A percentile compares a stretch with the other conserved stretches of the same genome.
Conservation (phyloP, 129 eudicot species). For the Lonicera japonica region DNA sequence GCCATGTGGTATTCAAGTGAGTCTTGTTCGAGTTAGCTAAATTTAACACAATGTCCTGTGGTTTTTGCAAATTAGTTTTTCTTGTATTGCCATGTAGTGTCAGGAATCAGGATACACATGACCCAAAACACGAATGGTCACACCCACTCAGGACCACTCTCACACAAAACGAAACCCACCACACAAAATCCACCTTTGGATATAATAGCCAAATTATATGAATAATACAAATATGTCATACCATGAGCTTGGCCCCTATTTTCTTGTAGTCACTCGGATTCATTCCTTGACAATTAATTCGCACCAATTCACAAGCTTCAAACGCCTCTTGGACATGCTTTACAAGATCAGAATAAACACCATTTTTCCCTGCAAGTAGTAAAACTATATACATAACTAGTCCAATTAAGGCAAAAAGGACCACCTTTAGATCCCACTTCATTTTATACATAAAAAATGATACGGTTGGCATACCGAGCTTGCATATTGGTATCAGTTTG, state of each 20-base stretch:
- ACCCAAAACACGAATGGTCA: no score
- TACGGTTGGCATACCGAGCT: slow-evolving; percentile 55
- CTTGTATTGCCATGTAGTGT: no score
- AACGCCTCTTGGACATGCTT: slow-evolving; percentile 86
- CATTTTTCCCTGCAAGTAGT: slow-evolving; percentile 64
- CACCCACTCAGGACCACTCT: no score
- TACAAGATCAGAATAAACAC: slow-evolving; percentile 70
- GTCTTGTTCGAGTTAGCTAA: no score
- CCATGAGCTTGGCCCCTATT: slow-evolving; percentile 93
- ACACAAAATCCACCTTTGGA: no score
- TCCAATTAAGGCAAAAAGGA: not conserved
- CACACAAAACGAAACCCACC: no score
- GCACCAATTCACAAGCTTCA: slow-evolving; percentile 85
- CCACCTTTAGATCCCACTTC: no score
- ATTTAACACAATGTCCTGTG: no score
- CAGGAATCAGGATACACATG: no score
- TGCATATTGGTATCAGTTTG: slow-evolving; percentile 67
- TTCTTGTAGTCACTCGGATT: slow-evolving; percentile 73
- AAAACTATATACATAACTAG: slow-evolving; percentile 1
- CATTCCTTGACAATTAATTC: slow-evolving; percentile 82
- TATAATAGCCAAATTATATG: not conserved
- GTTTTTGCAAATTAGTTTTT: no score
- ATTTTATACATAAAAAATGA: not conserved
- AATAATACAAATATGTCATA: slow-evolving; percentile 7
- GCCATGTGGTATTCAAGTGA: no score